phyloP scores from a whole-genome alignment of 2,329 filamentous ascomycete genomes.

The Aspergillus brunneoviolaceus region DNA sequence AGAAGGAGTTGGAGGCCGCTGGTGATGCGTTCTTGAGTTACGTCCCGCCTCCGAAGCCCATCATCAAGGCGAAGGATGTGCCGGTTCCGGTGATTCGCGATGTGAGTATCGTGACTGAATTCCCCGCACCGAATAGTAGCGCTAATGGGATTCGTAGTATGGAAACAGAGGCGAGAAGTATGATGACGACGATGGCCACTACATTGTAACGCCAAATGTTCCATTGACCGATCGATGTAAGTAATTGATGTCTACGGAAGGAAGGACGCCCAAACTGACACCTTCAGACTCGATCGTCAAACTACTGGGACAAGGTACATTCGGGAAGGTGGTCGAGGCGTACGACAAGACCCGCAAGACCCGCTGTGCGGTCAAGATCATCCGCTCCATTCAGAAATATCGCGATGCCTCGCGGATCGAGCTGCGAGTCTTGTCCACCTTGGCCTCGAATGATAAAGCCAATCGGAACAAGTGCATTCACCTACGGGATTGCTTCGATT shows the following conservation, averaged over 20 bases:
- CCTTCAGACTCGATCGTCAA: constrained; percentile 77
- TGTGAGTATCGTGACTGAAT: constrained; percentile 46
- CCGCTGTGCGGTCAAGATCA: constrained; percentile 96
- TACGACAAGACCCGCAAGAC: constrained; percentile 72
- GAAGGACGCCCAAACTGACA: constrained; percentile 18
- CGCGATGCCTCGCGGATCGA: constrained; percentile 95
- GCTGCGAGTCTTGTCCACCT: constrained; percentile 83
- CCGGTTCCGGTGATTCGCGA: constrained; percentile 60
- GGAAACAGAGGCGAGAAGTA: constrained; percentile 65
- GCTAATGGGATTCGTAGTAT: constrained; percentile 37
- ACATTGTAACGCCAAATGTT: constrained; percentile 85
- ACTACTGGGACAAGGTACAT: constrained; percentile 92
- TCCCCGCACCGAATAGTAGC: background rate
- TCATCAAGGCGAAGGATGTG: constrained; percentile 85
- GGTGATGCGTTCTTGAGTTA: constrained; percentile 75
- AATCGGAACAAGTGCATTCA: constrained; percentile 98
- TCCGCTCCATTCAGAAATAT: constrained; percentile 97
- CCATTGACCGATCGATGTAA: constrained; percentile 86
- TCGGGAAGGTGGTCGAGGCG: constrained; percentile 96
- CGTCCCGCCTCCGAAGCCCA: constrained; percentile 80
- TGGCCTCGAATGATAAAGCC: constrained; percentile 84
- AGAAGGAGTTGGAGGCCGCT: constrained; percentile 68
- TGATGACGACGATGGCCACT: constrained; percentile 96
- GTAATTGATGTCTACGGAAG: constrained; percentile 38
- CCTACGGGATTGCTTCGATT: constrained; percentile 94